Evolutionary conservation across 2,329 filamentous ascomycete genomes (phyloP), one percentile per base, ranked within the genome.

Genomic region (Trichoderma sp.): DNA sequence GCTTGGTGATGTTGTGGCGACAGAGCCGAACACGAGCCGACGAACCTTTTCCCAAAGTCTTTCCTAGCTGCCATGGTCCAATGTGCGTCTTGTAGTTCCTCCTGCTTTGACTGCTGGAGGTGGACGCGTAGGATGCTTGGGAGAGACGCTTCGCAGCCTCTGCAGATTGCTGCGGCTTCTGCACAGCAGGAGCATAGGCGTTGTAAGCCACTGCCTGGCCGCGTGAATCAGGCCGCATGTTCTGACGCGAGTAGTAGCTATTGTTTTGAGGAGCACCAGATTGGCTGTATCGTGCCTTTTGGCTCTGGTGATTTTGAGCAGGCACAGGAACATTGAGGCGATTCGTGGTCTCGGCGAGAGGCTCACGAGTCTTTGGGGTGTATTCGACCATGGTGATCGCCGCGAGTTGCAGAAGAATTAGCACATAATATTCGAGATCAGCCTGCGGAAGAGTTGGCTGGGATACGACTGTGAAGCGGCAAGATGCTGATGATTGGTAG

Each of bases 31-130:
- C 97, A 33, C 94, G 91, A 16, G 95, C 96, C 67, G 95, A 97
- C 2, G 95, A 95, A 3, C 97, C 97, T 79, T 94, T 94, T 0
- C 97, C 97, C 33, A 99, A 88, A 0, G 94, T 97, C 82, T 91
- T 95, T 7, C 97, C 97, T 4, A 99, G 86, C 78, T 96, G 92
- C 97, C 97, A 99, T 78, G 96, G 96, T 0, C 97, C 97, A 80
- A 99, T 94, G 80, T 95, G 93, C 12, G 93, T 94, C 84, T 93
- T 93, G 77, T 87, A 86, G 31, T 84, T 85, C 77, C 83, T 84
- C 75, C 83, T 84, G 76, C 84, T 85, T 45, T 83, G 82, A 50
- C 83, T 81, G 77, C 84, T 86, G 12, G 84, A 83, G 0, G 84
- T 83, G 24, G 85, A 86, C 9, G 83, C 82, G 75, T 85, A 84